phyloP scores from a whole-genome alignment of 495 filamentous ascomycete genomes.

The Penicillium ucsense region DNA sequence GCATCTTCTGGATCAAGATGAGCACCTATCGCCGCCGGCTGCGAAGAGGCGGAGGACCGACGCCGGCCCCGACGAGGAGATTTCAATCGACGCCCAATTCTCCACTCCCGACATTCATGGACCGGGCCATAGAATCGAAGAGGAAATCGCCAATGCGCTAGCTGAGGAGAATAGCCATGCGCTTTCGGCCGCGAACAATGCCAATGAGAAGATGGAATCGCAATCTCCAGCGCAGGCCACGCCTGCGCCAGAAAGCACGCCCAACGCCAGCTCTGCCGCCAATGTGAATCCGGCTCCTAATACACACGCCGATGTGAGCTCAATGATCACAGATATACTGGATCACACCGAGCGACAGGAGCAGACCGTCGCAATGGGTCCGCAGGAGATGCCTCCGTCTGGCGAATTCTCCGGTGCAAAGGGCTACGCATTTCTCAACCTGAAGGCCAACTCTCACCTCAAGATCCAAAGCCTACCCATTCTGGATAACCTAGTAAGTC shows the following conservation, averaged over 20 bases:
- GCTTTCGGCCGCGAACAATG: conserved; percentile 13
- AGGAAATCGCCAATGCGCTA: conserved; percentile 32
- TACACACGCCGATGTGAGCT: conserved; percentile 21
- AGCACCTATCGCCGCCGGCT: conserved; percentile 27
- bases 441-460: conserved; percentile 49
- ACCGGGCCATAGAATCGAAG: conserved; percentile 32
- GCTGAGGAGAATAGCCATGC: conserved; percentile 22
- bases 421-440: conserved; percentile 37
- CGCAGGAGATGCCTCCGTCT: conserved; percentile 24
- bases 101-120: conserved; percentile 15
- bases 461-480: conserved; percentile 63
- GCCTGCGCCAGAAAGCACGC: conserved; percentile 9
- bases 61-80: conserved; percentile 18
- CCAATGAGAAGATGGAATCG: conserved; percentile 7
- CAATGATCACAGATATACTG: conserved; percentile 37
- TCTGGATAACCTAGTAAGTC: conserved; percentile 58
- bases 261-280: conserved; percentile 8
- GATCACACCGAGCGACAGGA: conserved; percentile 40
- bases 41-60: conserved; percentile 36
- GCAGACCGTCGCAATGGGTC: conserved; percentile 32
- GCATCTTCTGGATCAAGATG: conserved; percentile 26
- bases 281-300: no score
- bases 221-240: conserved; percentile 9
- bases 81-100: conserved; percentile 8
- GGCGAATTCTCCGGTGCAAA: conserved; percentile 23